Evolutionary conservation across 2,329 filamentous ascomycete genomes (phyloP), one percentile per base, ranked within the genome.

Genomic region (Fusarium musae): DNA sequence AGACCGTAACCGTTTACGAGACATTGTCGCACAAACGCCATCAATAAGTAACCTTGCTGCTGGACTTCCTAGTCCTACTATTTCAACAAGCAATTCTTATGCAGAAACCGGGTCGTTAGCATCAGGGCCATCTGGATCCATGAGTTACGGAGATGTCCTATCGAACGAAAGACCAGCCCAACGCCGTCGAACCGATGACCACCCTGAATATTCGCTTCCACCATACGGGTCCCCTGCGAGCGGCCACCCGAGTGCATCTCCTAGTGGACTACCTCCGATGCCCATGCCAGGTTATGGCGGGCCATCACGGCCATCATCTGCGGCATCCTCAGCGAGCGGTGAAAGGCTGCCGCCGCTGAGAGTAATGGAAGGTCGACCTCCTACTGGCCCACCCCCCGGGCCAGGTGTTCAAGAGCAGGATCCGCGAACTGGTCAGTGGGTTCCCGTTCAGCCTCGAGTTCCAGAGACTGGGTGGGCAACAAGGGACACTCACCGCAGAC

Each of bases 1-100:
- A 13, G 93, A 96, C 75, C 87, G 93, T 56, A 92, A 95, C 77
- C 89, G 92, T 54, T 87, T 95, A 70, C 87, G 90, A 58, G 89
- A 91, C n/a, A 82, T 94, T 39, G 84, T 94, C 2, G 82, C 87
- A 54, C 87, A 89, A 70, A 89, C 89, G 8, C 87, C 90, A 5
- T 86, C 87, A 36, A 86, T 88, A 72, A 85, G 85, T 74, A 85
- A 89, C 39, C 83, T 86, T 57, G 88, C 86, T 8, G 85, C 85
- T 56, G 86, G 85, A 9, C 87, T 87, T 12, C 84, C 84, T n/a
- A 90, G 87, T 76, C 88, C 89, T 21, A 78, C 79, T 5, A 79
- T 82, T 21, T 78, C 80, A 19, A 82, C 81, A 46, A 78, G 79
- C 19, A 80, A 78, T 34, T 82, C 83, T 5, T 82, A 81, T 56